Percentiles rank a stretch among this genome's conserved stretches.
Evolutionary conservation across 2,329 filamentous ascomycete species (phyloP).

Genomic region (Alternaria infectoria): DNA sequence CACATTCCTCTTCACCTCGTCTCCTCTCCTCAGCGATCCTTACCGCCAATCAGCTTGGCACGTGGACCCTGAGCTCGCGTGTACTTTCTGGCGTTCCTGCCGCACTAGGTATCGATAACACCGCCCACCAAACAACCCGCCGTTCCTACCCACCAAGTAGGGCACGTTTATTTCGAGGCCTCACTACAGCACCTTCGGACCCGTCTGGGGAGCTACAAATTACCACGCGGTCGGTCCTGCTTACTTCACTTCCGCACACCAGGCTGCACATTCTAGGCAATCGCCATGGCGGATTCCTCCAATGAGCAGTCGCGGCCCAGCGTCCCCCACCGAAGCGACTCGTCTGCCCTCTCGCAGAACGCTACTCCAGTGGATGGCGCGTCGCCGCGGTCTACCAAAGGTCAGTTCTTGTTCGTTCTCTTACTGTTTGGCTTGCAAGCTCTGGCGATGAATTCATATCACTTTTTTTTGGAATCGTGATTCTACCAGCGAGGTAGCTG

Average conservation of each 20-base stretch:
- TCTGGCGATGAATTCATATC: not conserved
- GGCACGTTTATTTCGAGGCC: constrained; percentile 16
- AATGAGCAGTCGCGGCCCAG: constrained; percentile 33
- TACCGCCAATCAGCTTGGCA: constrained; percentile 39
- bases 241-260: constrained; percentile 6
- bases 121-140: constrained; percentile 17
- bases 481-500: not conserved
- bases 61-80: constrained; percentile 33
- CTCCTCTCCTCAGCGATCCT: constrained; percentile 7
- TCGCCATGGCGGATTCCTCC: constrained; percentile 33
- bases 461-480: not conserved
- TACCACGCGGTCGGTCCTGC: constrained; percentile 3
- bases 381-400: constrained; percentile 43
- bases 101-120: constrained; percentile 16
- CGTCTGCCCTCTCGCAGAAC: constrained; percentile 19
- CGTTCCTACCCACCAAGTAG: constrained; percentile 18
- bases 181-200: constrained; percentile 4
- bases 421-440: not conserved
- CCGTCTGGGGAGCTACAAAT: not conserved
- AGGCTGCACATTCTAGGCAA: not conserved
- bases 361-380: constrained; percentile 29
- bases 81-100: constrained; percentile 9
- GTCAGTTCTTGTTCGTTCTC: constrained; percentile 27
- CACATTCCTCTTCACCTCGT: not conserved
- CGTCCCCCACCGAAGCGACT: constrained; percentile 26